Conservation (phyloP, 1,284 basidiomycete species). For the Wolfiporia cocos region DNA sequence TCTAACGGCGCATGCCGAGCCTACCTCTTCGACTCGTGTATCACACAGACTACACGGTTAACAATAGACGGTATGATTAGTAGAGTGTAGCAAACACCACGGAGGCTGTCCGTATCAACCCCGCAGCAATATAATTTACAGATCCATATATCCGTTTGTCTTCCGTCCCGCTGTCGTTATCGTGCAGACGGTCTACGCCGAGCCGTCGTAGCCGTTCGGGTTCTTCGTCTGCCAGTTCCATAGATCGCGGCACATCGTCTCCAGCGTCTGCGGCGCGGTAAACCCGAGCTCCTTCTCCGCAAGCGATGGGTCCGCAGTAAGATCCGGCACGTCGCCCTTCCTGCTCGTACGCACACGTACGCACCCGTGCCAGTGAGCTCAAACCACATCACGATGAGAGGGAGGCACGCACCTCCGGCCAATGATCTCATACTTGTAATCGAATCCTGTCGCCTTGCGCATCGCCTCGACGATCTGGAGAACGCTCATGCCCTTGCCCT, state of each 20-base stretch:
- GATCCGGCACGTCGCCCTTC: constrained; percentile 92
- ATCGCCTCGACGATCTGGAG: constrained; percentile 95
- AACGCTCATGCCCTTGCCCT: constrained; percentile 89
- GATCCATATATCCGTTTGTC: too few species aligned
- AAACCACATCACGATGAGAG: neutral
- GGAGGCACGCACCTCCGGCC: constrained; percentile 70
- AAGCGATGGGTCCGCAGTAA: constrained; percentile 90
- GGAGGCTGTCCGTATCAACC: neutral
- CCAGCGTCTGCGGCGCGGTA: constrained; percentile 75
- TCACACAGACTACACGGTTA: too few species aligned
- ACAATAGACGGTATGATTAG: too few species aligned
- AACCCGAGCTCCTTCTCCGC: constrained; percentile 96
- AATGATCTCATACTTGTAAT: constrained; percentile 88
- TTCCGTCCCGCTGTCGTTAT: neutral
- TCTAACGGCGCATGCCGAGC: too few species aligned
- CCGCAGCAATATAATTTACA: too few species aligned
- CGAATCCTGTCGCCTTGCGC: constrained; percentile 85
- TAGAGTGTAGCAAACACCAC: too few species aligned
- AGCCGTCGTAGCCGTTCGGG: constrained; percentile 59
- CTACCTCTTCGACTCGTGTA: too few species aligned
- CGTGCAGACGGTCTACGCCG: neutral
- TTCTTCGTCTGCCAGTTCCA: constrained; percentile 94
- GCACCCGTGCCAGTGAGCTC: neutral
- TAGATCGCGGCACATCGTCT: constrained; percentile 88
- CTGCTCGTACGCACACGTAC: constrained; percentile 34